Evolutionary conservation across 352 stramenopile species (phyloP), one percentile per base, ranked within the genome.

Genomic region (Phytophthora pistaciae): DNA sequence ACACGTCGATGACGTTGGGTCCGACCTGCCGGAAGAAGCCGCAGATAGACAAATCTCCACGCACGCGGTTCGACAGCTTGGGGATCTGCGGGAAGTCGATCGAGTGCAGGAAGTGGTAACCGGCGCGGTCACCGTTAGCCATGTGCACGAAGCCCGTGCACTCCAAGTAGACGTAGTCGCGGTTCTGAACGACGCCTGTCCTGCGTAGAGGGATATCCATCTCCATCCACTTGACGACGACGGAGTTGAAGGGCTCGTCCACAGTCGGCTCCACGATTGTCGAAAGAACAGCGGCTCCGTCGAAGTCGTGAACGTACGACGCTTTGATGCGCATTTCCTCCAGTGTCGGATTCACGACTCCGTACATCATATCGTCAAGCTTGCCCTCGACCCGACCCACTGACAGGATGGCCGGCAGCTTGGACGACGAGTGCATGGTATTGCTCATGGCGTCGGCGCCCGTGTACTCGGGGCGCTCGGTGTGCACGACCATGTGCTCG

Each of bases 91-190:
- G 60, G 10, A 91, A 79, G 25, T 88, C 70, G 44, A 92, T 73
- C 56, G 84, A 92, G 72, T 92, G 84, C 60, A 88, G 63, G 36
- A 92, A 73, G 50, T 90, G 80, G 66, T 87, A 92, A 52, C 84
- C 84, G 8, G 86, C 66, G 20, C 71, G 77, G 55, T 92, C 84
- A 3, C 84, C 84, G 9, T 80, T 90, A 3, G 66, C 57, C 42
- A 87, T 69, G 9, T 49, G 60, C 18, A 63, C 65, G 18, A 85
- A 82, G 3, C 84, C 84, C 3, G 82, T 91, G 60, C 66, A 74
- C 53, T 91, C 83, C 14, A 92, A 52, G 46, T 86, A 83, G 8
- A 92, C 84, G 64, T 88, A 84, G 69, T 92, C 84, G 9, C 80
- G 78, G 65, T 88, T 90, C 75, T 83, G 80, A 10, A 82, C 58